Percentiles rank a stretch among this genome's conserved stretches.
phyloP scores from a whole-genome alignment of 345 rosid species.

The Murraya paniculata region DNA sequence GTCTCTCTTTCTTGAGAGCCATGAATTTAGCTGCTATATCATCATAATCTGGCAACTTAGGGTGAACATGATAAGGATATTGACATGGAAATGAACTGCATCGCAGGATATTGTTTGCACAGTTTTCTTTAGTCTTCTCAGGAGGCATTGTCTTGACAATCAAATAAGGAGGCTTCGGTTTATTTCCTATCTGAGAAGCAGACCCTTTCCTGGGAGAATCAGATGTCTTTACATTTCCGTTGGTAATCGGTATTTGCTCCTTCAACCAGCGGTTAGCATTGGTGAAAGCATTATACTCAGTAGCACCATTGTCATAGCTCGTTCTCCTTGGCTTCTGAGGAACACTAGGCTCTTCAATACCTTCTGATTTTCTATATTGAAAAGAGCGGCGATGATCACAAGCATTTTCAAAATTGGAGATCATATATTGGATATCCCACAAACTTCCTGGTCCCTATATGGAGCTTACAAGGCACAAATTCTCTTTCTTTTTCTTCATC shows the following conservation, averaged over 20 bases:
- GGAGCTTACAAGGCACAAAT: not conserved
- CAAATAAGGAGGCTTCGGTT: constrained; percentile 25
- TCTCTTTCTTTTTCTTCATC: constrained; percentile 12
- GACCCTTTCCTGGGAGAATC: constrained; percentile 12
- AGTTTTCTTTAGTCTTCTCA: constrained; percentile 28
- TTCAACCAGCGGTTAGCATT: constrained; percentile 5
- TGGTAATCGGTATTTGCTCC: constrained; percentile 1
- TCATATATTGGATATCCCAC: not conserved
- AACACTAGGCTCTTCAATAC: constrained; percentile 7
- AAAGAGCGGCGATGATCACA: not conserved
- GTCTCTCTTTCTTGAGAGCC: constrained; percentile 54
- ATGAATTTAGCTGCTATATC: constrained; percentile 63
- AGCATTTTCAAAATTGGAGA: not conserved
- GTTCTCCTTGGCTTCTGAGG: constrained; percentile 19
- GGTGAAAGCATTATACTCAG: constrained; percentile 19
- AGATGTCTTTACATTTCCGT: not conserved
- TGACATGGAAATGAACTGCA: constrained; percentile 39
- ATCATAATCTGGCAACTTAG: constrained; percentile 89
- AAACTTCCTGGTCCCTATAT: not conserved
- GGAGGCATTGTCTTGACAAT: constrained; percentile 63
- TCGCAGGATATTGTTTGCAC: constrained; percentile 18
- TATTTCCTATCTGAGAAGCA: constrained; percentile 9
- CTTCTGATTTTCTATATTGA: constrained; percentile 11
- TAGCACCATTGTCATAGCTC: constrained; percentile 24
- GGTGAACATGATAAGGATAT: constrained; percentile 66